A percentile compares a stretch with the other conserved stretches of the same genome.
Evolutionary conservation across 2,329 filamentous ascomycete genomes (phyloP).

Genomic region (Xylariaceae sp.): DNA sequence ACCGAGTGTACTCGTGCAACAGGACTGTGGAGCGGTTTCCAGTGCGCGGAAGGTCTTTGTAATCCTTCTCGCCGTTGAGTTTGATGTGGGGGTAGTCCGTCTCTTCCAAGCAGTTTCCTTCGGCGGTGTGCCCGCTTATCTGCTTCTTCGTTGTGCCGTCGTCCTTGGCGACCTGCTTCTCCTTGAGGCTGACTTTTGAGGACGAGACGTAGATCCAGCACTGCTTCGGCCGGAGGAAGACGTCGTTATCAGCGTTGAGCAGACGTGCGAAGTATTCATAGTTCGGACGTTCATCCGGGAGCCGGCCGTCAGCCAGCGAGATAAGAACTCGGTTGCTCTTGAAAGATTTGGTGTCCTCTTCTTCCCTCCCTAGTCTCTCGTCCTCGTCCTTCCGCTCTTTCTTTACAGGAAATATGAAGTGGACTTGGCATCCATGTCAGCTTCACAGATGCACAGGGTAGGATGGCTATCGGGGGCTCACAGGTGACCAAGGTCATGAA

Average conservation of each 20-base stretch:
- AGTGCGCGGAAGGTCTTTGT: constrained; percentile 38
- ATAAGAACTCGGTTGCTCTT: constrained; percentile 58
- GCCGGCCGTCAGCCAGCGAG: constrained; percentile 49
- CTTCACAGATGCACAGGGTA: neutral
- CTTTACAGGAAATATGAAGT: constrained; percentile 51
- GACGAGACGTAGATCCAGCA: constrained; percentile 54
- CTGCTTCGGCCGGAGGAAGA: constrained; percentile 48
- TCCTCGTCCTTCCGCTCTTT: constrained; percentile 45
- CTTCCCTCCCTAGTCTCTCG: constrained; percentile 27
- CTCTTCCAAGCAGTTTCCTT: constrained; percentile 21
- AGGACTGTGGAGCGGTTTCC: constrained; percentile 40
- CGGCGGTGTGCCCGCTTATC: constrained; percentile 15
- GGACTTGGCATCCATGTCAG: constrained; percentile 32
- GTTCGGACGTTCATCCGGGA: constrained; percentile 52
- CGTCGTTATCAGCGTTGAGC: constrained; percentile 44
- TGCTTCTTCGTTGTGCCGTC: constrained; percentile 22
- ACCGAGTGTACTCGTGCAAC: constrained; percentile 51
- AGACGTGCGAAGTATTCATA: constrained; percentile 55
- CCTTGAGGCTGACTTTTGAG: constrained; percentile 41
- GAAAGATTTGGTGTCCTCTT: constrained; percentile 46
- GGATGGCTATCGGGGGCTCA: constrained; percentile 31
- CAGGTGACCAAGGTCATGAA: constrained; percentile 55
- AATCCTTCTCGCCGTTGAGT: constrained; percentile 45
- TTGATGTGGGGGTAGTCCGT: constrained; percentile 46
- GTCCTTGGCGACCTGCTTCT: constrained; percentile 28